phyloP scores from a whole-genome alignment of 495 filamentous ascomycete species.

The Usnea hakonensis region DNA sequence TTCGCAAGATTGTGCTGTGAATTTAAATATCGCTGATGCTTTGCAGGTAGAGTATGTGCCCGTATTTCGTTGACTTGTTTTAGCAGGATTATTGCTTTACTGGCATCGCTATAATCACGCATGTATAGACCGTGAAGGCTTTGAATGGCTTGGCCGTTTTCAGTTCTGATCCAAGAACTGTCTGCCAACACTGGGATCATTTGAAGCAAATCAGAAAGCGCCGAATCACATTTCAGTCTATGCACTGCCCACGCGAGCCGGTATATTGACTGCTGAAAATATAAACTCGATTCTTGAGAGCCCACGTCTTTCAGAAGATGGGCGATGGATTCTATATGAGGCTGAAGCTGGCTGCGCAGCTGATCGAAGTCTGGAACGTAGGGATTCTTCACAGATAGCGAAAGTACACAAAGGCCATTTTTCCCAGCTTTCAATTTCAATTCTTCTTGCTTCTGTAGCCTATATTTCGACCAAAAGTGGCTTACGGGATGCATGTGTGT shows the following conservation, averaged over 20 bases:
- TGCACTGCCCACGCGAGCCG: background rate
- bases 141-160: background rate
- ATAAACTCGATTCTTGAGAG: background rate
- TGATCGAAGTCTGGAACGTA: background rate
- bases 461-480: background rate
- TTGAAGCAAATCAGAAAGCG: background rate
- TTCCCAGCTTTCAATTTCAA: background rate
- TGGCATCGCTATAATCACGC: background rate
- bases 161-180: background rate
- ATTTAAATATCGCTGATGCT: background rate
- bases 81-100: background rate
- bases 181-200: background rate
- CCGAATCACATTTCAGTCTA: background rate
- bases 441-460: background rate
- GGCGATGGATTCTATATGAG: background rate
- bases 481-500: background rate
- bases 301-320: background rate
- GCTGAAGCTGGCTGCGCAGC: background rate
- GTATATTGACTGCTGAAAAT: background rate
- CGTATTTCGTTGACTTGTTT: background rate
- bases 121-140: background rate
- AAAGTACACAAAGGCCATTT: background rate
- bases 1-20: background rate
- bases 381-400: background rate
- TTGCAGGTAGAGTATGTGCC: background rate